Evolutionary conservation across 1,284 basidiomycete genomes (phyloP), one percentile per base, ranked within the genome.

Genomic region (Fomitiporia mediterranea): DNA sequence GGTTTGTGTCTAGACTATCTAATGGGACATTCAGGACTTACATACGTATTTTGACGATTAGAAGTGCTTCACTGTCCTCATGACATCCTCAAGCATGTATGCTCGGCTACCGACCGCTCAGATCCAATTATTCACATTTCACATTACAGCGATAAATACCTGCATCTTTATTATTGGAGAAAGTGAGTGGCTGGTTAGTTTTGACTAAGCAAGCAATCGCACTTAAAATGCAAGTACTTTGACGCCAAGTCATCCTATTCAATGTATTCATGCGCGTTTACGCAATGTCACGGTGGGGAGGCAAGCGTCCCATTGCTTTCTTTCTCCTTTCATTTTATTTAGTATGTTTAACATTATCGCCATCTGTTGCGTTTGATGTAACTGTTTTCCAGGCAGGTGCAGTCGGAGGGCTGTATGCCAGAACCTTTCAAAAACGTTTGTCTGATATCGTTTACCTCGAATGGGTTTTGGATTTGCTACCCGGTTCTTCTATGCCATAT

Each of bases 181-280:
- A 44, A 44, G 43, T 44, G n/a, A 13, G 43, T n/a, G 6, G 43
- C 39, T 15, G 8, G 8, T 13, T 40, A 8, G n/a, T 40, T 40
- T n/a, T n/a, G n/a, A n/a, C 17, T 13, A 13, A 6, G 6, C 32
- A 34, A 13, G 13, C 32, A 34, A 6, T 34, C 7, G 13, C 13
- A 34, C 13, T 13, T 6, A 34, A 6, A 6, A 13, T 13, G 32
- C 32, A 13, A 34, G 6, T 6, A 6, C 32, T 34, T 13, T 17
- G 13, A 13, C 21, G 6, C n/a, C 17, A n/a, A 57, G 55, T 52
- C 42, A 46, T 57, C n/a, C 43, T 57, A 27, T 57, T n/a, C n/a
- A n/a, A n/a, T n/a, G n/a, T n/a, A n/a, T n/a, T 57, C 49, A 57
- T 44, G 40, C 48, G 55, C 23, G 40, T 48, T 11, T 52, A 57